Conservation (phyloP, 163 green algal species). For the Chlamydomonas reinhardtii region DNA sequence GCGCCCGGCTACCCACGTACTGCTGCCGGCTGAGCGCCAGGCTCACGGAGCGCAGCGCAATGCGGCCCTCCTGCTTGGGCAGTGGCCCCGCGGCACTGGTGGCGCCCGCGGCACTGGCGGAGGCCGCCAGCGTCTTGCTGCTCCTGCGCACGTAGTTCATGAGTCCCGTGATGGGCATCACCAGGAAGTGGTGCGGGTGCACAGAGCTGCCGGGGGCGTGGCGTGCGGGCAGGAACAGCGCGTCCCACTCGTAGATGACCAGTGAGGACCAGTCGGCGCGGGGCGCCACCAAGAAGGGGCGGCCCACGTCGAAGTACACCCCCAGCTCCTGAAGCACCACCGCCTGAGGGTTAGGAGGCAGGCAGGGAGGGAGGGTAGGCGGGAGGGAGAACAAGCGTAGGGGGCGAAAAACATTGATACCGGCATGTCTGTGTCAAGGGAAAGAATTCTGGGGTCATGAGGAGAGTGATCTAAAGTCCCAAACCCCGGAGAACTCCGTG, state of each 20-base stretch:
- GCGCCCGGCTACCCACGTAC: slow-evolving; percentile 80
- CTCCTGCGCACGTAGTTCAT: slow-evolving; percentile 78
- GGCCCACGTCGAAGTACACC: slow-evolving; percentile 90
- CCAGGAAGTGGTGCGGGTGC: slow-evolving; percentile 75
- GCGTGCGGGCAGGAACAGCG: slow-evolving; percentile 72
- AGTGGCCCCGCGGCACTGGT: too few species aligned
- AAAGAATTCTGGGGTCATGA: too few species aligned
- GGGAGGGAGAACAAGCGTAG: neutral
- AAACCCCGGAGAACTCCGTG: too few species aligned
- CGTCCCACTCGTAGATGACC: slow-evolving; percentile 76
- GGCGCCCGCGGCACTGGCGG: too few species aligned
- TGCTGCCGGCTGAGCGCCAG: slow-evolving; percentile 76
- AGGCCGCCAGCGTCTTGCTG: neutral
- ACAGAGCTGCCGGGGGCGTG: slow-evolving; percentile 25
- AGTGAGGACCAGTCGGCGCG: slow-evolving; percentile 71
- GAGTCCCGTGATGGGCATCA: slow-evolving; percentile 81
- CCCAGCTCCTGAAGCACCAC: slow-evolving; percentile 79
- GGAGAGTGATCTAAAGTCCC: too few species aligned
- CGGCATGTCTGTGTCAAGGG: neutral
- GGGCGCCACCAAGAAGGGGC: slow-evolving; percentile 44
- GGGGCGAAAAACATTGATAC: too few species aligned
- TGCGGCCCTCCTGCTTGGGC: slow-evolving; percentile 63
- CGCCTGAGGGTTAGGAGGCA: slow-evolving; percentile 59
- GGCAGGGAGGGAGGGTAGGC: neutral
- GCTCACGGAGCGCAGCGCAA: slow-evolving; percentile 68